Evolutionary conservation across 441 rosid species (phyloP).

Genomic region (Erysimum cheiri): DNA sequence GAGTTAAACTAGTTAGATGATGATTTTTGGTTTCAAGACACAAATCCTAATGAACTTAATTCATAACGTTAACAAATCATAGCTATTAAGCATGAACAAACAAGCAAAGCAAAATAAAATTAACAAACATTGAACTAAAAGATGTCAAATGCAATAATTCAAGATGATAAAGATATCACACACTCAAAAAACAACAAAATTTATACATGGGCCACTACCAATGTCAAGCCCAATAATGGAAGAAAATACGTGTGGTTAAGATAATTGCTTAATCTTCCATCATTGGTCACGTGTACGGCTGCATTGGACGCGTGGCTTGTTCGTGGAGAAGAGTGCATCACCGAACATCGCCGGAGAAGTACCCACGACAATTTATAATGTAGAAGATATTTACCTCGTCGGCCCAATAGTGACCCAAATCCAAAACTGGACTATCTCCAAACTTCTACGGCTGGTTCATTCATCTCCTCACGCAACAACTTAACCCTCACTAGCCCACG

Average conservation of each 20-base stretch:
- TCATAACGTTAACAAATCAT: too few species aligned
- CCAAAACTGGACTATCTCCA: slow-evolving; percentile 3
- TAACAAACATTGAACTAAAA: too few species aligned
- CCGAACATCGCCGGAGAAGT: neutral
- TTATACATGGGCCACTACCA: neutral
- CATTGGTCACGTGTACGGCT: neutral
- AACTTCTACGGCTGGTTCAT: slow-evolving; percentile 22
- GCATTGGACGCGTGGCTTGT: neutral
- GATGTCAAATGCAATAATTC: too few species aligned
- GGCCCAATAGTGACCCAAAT: slow-evolving; percentile 15
- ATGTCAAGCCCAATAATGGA: neutral
- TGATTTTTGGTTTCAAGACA: too few species aligned
- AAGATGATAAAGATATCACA: too few species aligned
- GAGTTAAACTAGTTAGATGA: too few species aligned
- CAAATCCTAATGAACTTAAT: too few species aligned
- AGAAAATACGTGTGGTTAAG: neutral
- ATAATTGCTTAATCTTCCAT: neutral
- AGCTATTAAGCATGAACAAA: too few species aligned
- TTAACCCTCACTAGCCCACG: slow-evolving; percentile 34
- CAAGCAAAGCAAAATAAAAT: too few species aligned
- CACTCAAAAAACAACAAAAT: too few species aligned
- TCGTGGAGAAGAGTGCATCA: neutral
- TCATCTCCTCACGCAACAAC: slow-evolving; percentile 37
- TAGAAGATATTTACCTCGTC: neutral
- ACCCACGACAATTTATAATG: neutral